These are phyloP conservation scores for Gyromitra esculenta DNA, from an alignment of 2,329 filamentous ascomycete genomes.

Conservation along the genomic window DNA sequence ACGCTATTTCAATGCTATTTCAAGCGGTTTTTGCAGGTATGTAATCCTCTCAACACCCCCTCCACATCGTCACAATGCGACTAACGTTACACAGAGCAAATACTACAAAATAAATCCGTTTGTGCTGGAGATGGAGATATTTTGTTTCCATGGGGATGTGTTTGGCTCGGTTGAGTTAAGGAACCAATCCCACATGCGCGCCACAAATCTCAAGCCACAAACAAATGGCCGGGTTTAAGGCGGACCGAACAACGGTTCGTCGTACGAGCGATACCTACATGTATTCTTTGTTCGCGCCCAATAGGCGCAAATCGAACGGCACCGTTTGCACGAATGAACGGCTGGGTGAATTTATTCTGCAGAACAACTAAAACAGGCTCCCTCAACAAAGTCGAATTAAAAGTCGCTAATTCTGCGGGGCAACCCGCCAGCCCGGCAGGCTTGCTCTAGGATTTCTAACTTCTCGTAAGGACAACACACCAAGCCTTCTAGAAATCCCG, in stretches of 20 bases:
- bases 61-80: too few relatives aligned
- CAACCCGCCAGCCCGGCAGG: conserved; percentile 9
- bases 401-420: not conserved
- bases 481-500: conserved; percentile 8
- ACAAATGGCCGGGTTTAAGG: not conserved
- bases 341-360: not conserved
- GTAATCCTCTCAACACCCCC: too few relatives aligned
- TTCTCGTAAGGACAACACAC: conserved; percentile 2
- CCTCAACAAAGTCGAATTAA: not conserved
- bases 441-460: conserved; percentile 3
- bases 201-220: conserved; percentile 5
- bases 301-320: conserved; percentile 1
- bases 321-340: not conserved
- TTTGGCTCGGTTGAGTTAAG: not conserved
- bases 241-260: not conserved
- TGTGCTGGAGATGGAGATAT: too few relatives aligned
- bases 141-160: too few relatives aligned
- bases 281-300: not conserved
- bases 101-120: too few relatives aligned
- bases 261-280: not conserved
- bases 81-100: too few relatives aligned
- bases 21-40: too few relatives aligned
- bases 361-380: not conserved
- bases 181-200: not conserved
- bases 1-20: too few relatives aligned